Percentiles rank a stretch among this genome's conserved stretches.
phyloP scores from a whole-genome alignment of 345 rosid species.

The Populus deltoides region DNA sequence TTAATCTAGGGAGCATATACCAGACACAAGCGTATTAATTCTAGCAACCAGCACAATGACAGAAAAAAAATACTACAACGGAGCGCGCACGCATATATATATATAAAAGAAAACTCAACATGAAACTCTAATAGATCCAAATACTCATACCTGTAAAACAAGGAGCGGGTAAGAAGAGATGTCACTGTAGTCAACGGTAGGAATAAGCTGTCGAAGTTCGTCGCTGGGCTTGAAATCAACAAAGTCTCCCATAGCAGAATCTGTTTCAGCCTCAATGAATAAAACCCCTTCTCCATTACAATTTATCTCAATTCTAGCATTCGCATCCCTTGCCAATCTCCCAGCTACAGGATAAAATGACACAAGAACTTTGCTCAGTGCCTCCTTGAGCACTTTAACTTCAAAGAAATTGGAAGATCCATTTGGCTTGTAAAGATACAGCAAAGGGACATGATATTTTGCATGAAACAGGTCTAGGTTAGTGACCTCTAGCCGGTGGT shows the following conservation, averaged over 20 bases:
- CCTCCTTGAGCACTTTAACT: neutral
- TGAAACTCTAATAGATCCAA: neutral
- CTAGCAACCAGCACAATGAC: too few relatives aligned
- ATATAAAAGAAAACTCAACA: too few relatives aligned
- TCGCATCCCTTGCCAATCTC: slow-evolving; percentile 5
- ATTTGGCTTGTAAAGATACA: slow-evolving; percentile 29
- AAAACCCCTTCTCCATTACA: slow-evolving; percentile 15
- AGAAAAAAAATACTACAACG: too few relatives aligned
- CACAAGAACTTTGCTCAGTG: slow-evolving; percentile 8
- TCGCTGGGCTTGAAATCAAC: neutral
- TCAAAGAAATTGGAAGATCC: slow-evolving; percentile 17
- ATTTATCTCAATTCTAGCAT: slow-evolving; percentile 5
- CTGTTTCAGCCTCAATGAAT: slow-evolving; percentile 8
- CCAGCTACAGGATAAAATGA: slow-evolving; percentile 22
- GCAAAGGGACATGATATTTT: slow-evolving; percentile 21
- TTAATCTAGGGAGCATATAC: too few relatives aligned
- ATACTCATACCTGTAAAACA: neutral
- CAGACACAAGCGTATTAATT: too few relatives aligned
- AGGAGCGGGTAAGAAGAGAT: slow-evolving; percentile 6
- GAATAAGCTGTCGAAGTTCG: slow-evolving; percentile 3
- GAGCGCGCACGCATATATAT: too few relatives aligned
- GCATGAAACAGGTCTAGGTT: slow-evolving; percentile 30
- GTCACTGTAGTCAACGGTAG: neutral
- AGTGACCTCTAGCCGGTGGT: slow-evolving; percentile 32
- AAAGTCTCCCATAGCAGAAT: neutral